Conservation (phyloP, 805 yeast species). For the Kazachstania kunashirensis region DNA sequence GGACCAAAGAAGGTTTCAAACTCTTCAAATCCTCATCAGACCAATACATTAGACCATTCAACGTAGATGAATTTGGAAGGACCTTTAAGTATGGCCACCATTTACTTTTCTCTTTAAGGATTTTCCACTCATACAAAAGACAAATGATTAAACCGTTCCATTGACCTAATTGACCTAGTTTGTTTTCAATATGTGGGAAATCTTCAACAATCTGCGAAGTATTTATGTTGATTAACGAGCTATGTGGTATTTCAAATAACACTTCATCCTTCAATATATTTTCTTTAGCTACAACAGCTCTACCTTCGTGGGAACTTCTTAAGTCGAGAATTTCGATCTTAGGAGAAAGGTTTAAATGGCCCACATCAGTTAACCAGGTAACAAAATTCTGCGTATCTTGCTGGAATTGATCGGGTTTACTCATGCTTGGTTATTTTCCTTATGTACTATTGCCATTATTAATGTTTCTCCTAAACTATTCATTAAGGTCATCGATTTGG, state of each 20-base stretch:
- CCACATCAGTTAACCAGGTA: constrained; percentile 37
- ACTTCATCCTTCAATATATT: constrained; percentile 54
- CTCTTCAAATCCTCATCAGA: constrained; percentile 42
- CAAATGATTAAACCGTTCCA: constrained; percentile 76
- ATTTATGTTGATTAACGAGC: constrained; percentile 45
- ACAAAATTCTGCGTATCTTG: constrained; percentile 34
- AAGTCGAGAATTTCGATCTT: constrained; percentile 55
- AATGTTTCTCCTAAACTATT: too few relatives aligned
- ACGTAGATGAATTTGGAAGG: constrained; percentile 43
- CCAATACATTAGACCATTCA: constrained; percentile 80
- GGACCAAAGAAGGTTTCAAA: constrained; percentile 61
- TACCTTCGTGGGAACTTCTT: constrained; percentile 53
- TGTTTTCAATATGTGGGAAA: constrained; percentile 25
- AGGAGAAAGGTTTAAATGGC: constrained; percentile 38
- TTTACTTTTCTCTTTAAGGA: constrained; percentile 36
- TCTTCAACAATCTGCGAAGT: constrained; percentile 40
- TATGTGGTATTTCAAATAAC: constrained; percentile 61
- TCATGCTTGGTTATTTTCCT: too few relatives aligned
- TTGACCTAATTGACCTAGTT: constrained; percentile 35
- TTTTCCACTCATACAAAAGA: constrained; percentile 50
- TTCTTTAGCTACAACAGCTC: constrained; percentile 61
- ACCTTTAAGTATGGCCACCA: constrained; percentile 70
- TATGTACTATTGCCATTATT: too few relatives aligned
- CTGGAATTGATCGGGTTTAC: constrained; percentile 16
- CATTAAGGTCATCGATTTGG: too few relatives aligned